A percentile compares a stretch with the other conserved stretches of the same genome.
These are phyloP conservation scores for Jatropha multifida DNA, from an alignment of 441 rosid genomes.

Conservation along the genomic window DNA sequence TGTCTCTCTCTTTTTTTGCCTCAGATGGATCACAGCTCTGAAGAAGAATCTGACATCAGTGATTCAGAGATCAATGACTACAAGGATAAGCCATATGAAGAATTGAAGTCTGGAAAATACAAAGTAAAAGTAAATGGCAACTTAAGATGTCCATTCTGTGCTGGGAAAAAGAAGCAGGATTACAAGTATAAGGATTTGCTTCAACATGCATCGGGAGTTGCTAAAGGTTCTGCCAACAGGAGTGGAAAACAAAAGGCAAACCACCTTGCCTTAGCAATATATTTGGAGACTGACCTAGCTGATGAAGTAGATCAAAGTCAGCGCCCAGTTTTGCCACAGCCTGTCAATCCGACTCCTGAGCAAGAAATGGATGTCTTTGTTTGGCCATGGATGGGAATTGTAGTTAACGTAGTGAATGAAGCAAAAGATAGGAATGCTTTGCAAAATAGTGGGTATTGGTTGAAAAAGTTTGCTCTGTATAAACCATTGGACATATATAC, in stretches of 20 bases:
- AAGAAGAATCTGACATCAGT: conserved; percentile 72
- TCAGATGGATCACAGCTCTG: conserved; percentile 58
- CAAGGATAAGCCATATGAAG: conserved; percentile 56
- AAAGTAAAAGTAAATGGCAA: conserved; percentile 63
- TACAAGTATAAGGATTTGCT: conserved; percentile 74
- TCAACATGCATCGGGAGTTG: conserved; percentile 85
- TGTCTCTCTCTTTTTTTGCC: not conserved
- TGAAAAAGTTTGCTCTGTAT: conserved; percentile 50
- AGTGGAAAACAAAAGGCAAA: conserved; percentile 72
- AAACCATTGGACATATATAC: conserved; percentile 55
- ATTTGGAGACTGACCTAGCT: conserved; percentile 57
- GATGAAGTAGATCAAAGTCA: conserved; percentile 41
- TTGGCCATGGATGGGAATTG: conserved; percentile 85
- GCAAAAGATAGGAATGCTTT: conserved; percentile 23
- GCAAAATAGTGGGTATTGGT: conserved; percentile 48
- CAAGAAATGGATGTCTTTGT: conserved; percentile 46
- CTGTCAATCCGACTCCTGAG: conserved; percentile 30
- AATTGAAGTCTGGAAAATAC: conserved; percentile 40
- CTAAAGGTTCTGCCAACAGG: conserved; percentile 67
- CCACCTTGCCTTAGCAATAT: conserved; percentile 71
- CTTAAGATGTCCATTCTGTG: conserved; percentile 78
- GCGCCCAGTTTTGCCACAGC: conserved; percentile 26
- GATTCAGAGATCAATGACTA: conserved; percentile 66
- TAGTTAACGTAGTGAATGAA: conserved; percentile 38
- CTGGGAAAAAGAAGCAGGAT: conserved; percentile 82